Conservation (phyloP, 1,139 yeast genomes). For the Pichia sp. region DNA sequence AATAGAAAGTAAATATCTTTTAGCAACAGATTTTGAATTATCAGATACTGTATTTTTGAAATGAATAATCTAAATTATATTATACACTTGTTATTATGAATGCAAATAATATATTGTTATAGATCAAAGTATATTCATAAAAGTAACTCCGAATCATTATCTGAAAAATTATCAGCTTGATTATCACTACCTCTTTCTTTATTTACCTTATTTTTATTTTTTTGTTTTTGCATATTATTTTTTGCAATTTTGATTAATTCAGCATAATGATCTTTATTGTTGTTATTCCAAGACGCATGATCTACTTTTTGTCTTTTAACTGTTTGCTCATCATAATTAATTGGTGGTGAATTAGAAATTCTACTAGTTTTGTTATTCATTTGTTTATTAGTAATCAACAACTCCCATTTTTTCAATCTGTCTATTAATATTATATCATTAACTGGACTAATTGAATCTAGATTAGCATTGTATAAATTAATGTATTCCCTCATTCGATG, state of each 20-base stretch:
- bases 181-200: neutral
- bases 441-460: slow-evolving; percentile 68
- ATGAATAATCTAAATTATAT: neutral
- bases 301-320: slow-evolving; percentile 27
- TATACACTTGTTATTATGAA: neutral
- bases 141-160: slow-evolving; percentile 2
- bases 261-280: slow-evolving; percentile 47
- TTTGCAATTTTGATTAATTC: slow-evolving; percentile 48
- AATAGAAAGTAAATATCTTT: slow-evolving; percentile 24
- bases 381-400: slow-evolving; percentile 21
- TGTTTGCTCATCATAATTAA: slow-evolving; percentile 3
- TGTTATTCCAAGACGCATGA: slow-evolving; percentile 44
- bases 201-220: slow-evolving; percentile 6
- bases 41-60: slow-evolving; percentile 5
- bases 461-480: slow-evolving; percentile 74
- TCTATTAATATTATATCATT: slow-evolving; percentile 48
- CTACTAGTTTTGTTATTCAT: neutral
- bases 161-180: slow-evolving; percentile 4
- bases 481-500: slow-evolving; percentile 73
- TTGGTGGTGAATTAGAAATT: slow-evolving; percentile 2
- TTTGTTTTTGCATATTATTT: slow-evolving; percentile 27
- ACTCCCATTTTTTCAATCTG: slow-evolving; percentile 67
- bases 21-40: slow-evolving; percentile 2
- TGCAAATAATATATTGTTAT: no score
- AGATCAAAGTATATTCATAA: neutral